phyloP scores from a whole-genome alignment of 228 moss, liverwort and hornwort genomes.

The Sphagnum fallax region DNA sequence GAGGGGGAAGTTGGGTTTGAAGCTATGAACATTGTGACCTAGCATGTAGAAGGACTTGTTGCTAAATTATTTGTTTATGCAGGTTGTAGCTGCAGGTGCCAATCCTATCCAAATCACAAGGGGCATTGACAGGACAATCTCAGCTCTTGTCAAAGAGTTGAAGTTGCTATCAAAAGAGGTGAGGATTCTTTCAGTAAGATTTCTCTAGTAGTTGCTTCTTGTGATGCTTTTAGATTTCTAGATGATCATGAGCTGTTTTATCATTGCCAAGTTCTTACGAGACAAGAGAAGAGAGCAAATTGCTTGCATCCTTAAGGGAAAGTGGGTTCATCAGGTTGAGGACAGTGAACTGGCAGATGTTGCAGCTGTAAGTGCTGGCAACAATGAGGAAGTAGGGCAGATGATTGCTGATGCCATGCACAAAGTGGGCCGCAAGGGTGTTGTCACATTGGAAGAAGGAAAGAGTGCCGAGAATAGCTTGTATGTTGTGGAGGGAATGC shows the following conservation, averaged over 20 bases:
- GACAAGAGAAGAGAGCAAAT: too few relatives aligned
- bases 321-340: constrained; percentile 50
- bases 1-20: not conserved
- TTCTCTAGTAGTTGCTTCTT: not conserved
- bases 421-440: constrained; percentile 88
- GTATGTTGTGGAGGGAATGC: constrained; percentile 98
- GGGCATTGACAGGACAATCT: constrained; percentile 85
- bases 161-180: constrained; percentile 80
- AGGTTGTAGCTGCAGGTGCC: constrained; percentile 97
- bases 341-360: constrained; percentile 96
- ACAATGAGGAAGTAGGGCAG: constrained; percentile 76
- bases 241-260: too few relatives aligned
- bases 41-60: not conserved
- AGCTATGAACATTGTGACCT: not conserved
- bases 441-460: constrained; percentile 91
- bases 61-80: not conserved
- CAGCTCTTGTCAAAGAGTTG: constrained; percentile 71
- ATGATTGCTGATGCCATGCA: constrained; percentile 99
- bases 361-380: constrained; percentile 95
- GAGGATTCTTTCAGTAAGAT: not conserved
- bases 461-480: constrained; percentile 90
- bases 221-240: not conserved
- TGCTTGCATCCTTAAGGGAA: too few relatives aligned
- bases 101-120: constrained; percentile 95
- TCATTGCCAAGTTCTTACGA: too few relatives aligned